Evolutionary conservation across 2,329 filamentous ascomycete genomes (phyloP).

Genomic region (Pyrenochaeta sp.): DNA sequence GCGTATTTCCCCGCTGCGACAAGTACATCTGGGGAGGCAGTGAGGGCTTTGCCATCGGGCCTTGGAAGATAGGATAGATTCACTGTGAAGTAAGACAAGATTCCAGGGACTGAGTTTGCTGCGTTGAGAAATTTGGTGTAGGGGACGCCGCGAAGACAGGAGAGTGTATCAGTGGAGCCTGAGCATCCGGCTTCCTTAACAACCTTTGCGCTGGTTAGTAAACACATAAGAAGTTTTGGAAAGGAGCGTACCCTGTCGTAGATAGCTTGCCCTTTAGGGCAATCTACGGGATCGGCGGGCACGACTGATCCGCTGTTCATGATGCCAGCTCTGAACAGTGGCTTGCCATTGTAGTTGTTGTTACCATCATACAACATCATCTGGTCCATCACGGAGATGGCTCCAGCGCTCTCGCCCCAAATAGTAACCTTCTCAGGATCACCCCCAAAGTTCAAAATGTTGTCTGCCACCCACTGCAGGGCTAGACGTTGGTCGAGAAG

Average conservation of each 20-base stretch:
- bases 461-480: constrained; percentile 79
- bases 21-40: constrained; percentile 69
- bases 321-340: constrained; percentile 78
- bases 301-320: constrained; percentile 64
- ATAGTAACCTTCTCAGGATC: constrained; percentile 81
- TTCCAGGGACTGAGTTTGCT: constrained; percentile 72
- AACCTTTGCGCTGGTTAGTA: constrained; percentile 61
- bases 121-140: constrained; percentile 66
- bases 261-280: constrained; percentile 69
- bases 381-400: constrained; percentile 78
- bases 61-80: constrained; percentile 78
- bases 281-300: constrained; percentile 65
- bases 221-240: constrained; percentile 54
- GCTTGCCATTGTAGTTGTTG: constrained; percentile 75
- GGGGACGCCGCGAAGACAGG: constrained; percentile 57
- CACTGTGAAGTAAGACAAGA: constrained; percentile 73
- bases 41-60: constrained; percentile 71
- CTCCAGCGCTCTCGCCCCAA: constrained; percentile 69
- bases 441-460: constrained; percentile 80
- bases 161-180: constrained; percentile 53
- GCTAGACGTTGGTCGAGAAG: constrained; percentile 76
- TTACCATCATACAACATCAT: constrained; percentile 78
- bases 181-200: constrained; percentile 58
- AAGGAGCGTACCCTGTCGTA: constrained; percentile 54
- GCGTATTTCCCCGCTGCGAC: constrained; percentile 63